Conservation (phyloP, 2,329 filamentous ascomycete genomes). For the Sarocladiaceae sp. region DNA sequence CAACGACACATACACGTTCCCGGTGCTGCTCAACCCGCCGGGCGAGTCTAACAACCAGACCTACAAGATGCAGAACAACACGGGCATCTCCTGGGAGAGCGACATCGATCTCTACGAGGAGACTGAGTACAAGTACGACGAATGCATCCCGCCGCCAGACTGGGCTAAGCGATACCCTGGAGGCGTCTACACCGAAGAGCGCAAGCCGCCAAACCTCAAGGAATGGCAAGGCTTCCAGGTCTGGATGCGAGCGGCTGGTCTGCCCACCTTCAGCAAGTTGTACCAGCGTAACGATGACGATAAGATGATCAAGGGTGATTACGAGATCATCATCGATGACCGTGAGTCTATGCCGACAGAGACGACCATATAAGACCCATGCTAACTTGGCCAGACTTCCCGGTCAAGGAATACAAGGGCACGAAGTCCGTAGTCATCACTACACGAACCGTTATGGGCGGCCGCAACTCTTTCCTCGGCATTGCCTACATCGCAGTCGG, state of each 20-base stretch:
- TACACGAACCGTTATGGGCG: slow-evolving; percentile 87
- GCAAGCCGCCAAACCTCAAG: slow-evolving; percentile 65
- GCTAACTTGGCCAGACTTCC: slow-evolving; percentile 58
- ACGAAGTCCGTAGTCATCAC: slow-evolving; percentile 87
- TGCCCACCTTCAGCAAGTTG: slow-evolving; percentile 93
- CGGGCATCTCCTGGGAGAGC: slow-evolving; percentile 77
- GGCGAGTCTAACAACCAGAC: slow-evolving; percentile 28
- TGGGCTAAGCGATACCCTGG: slow-evolving; percentile 68
- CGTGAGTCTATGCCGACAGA: slow-evolving; percentile 49
- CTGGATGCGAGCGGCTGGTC: slow-evolving; percentile 95
- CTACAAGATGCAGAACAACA: slow-evolving; percentile 71
- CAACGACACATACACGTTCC: slow-evolving; percentile 79
- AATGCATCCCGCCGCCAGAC: slow-evolving; percentile 79
- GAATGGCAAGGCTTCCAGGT: slow-evolving; percentile 85
- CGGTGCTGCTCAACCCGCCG: slow-evolving; percentile 51
- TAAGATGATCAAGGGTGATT: slow-evolving; percentile 63
- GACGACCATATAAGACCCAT: background rate
- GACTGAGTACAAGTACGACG: slow-evolving; percentile 55
- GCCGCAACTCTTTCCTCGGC: slow-evolving; percentile 89
- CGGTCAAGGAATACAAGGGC: slow-evolving; percentile 69
- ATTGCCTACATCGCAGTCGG: slow-evolving; percentile 95
- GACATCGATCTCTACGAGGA: slow-evolving; percentile 73
- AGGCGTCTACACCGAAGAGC: slow-evolving; percentile 55
- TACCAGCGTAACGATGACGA: slow-evolving; percentile 72
- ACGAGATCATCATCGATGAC: slow-evolving; percentile 69